phyloP scores from a whole-genome alignment of 2,329 filamentous ascomycete genomes.

The Lasiodiplodia gonubiensis region DNA sequence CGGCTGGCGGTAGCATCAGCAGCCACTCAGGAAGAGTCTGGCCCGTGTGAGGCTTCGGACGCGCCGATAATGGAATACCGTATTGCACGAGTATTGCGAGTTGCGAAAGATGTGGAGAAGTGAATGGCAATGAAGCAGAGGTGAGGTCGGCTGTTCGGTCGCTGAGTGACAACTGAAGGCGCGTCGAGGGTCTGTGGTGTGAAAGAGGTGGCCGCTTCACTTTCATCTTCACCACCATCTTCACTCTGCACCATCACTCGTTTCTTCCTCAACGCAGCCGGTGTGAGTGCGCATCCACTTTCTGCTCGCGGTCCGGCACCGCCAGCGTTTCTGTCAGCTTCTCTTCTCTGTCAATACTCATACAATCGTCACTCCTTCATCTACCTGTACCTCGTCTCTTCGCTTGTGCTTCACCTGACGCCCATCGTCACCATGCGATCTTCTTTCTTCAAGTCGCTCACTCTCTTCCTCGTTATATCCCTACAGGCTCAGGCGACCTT shows the following conservation, averaged over 20 bases:
- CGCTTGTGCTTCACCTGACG: not conserved
- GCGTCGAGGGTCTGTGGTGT: not conserved
- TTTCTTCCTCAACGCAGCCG: not conserved
- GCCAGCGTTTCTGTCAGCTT: not conserved
- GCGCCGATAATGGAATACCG: not conserved
- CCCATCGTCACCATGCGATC: not conserved
- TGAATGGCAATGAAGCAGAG: not conserved
- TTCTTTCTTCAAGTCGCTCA: constrained; percentile 30
- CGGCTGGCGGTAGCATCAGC: not conserved
- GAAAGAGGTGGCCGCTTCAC: not conserved
- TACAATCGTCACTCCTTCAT: not conserved
- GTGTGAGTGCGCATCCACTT: not conserved
- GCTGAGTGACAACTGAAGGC: not conserved
- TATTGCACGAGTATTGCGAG: not conserved
- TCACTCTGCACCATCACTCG: not conserved
- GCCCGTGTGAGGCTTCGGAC: not conserved
- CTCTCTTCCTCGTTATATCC: constrained; percentile 32
- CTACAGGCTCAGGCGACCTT: constrained; percentile 61
- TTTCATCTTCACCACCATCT: not conserved
- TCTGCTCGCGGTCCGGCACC: not conserved
- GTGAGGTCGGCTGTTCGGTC: not conserved
- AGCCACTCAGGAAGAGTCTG: not conserved
- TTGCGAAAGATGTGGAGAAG: not conserved
- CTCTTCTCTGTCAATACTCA: not conserved
- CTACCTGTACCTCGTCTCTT: not conserved